These are phyloP conservation scores for Neonectria sp. DNA, from an alignment of 2,329 filamentous ascomycete species.

Conservation along the genomic window DNA sequence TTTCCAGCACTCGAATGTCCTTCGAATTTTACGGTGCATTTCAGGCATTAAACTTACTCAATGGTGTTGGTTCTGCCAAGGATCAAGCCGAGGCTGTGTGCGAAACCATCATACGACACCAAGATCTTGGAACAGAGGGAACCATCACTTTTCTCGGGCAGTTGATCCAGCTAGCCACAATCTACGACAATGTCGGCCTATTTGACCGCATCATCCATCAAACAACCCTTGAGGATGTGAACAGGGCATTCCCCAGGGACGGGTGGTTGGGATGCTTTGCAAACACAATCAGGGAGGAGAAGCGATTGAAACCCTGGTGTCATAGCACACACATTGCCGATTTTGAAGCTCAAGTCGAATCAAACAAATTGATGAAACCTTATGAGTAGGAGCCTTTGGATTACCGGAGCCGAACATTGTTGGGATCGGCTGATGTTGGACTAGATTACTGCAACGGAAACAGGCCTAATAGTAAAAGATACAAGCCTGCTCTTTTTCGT, in stretches of 20 bases:
- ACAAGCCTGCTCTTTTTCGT: too few relatives aligned
- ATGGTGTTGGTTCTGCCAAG: slow-evolving; percentile 58
- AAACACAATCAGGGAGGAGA: slow-evolving; percentile 72
- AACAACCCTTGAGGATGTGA: slow-evolving; percentile 72
- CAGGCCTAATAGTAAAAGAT: too few relatives aligned
- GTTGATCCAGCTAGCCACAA: slow-evolving; percentile 76
- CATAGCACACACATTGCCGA: slow-evolving; percentile 74
- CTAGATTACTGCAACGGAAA: too few relatives aligned
- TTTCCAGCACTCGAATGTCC: slow-evolving; percentile 72
- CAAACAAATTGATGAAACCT: slow-evolving; percentile 69
- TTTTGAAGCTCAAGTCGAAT: slow-evolving; percentile 69
- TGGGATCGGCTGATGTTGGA: too few relatives aligned
- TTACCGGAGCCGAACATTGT: too few relatives aligned
- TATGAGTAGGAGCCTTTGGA: slow-evolving; percentile 29
- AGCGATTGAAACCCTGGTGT: slow-evolving; percentile 77
- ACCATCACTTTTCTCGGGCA: slow-evolving; percentile 75
- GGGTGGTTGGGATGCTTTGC: slow-evolving; percentile 78
- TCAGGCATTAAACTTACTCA: slow-evolving; percentile 71
- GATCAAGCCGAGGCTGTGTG: slow-evolving; percentile 78
- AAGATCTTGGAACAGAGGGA: slow-evolving; percentile 76
- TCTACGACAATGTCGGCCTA: slow-evolving; percentile 80
- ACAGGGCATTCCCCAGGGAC: slow-evolving; percentile 69
- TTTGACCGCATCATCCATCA: slow-evolving; percentile 59
- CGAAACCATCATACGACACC: slow-evolving; percentile 80
- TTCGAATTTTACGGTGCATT: slow-evolving; percentile 81